Percentiles rank a stretch among this genome's conserved stretches.
phyloP scores from a whole-genome alignment of 805 yeast genomes.

The Clavispora fructus region DNA sequence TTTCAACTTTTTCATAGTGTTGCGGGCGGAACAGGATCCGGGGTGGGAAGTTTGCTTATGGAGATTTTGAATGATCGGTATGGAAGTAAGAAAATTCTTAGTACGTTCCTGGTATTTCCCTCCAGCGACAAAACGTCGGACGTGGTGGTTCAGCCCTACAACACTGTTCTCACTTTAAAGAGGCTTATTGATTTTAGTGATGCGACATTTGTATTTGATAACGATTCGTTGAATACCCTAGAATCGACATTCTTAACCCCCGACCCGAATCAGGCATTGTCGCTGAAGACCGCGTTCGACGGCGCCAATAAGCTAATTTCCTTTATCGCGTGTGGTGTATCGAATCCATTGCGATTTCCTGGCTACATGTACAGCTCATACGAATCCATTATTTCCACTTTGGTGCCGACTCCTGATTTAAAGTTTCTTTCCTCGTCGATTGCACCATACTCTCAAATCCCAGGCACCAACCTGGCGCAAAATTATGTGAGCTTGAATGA shows the following conservation, averaged over 20 bases:
- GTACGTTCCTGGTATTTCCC: constrained; percentile 86
- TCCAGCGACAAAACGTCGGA: constrained; percentile 73
- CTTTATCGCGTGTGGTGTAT: constrained; percentile 74
- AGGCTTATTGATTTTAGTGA: constrained; percentile 82
- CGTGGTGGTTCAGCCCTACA: constrained; percentile 98
- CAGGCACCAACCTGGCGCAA: constrained; percentile 27
- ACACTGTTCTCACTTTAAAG: constrained; percentile 75
- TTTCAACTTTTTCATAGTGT: constrained; percentile 90
- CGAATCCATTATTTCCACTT: constrained; percentile 72
- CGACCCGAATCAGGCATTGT: constrained; percentile 16
- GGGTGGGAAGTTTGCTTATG: constrained; percentile 78
- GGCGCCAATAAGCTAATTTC: constrained; percentile 85
- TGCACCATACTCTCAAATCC: constrained; percentile 38
- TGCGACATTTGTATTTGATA: constrained; percentile 84
- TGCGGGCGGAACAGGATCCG: constrained; percentile 99
- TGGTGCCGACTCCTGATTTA: constrained; percentile 80
- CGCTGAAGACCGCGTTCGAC: constrained; percentile 49
- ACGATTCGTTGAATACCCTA: constrained; percentile 71
- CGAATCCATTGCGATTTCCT: constrained; percentile 88
- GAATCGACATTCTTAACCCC: constrained; percentile 45
- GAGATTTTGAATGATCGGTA: constrained; percentile 78
- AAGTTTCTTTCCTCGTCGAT: constrained; percentile 46
- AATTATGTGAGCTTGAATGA: constrained; percentile 64
- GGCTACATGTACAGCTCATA: constrained; percentile 84
- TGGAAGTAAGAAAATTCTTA: constrained; percentile 70